Evolutionary conservation across 140 eudicot genomes (phyloP).

Genomic region (Bidens hawaiensis): DNA sequence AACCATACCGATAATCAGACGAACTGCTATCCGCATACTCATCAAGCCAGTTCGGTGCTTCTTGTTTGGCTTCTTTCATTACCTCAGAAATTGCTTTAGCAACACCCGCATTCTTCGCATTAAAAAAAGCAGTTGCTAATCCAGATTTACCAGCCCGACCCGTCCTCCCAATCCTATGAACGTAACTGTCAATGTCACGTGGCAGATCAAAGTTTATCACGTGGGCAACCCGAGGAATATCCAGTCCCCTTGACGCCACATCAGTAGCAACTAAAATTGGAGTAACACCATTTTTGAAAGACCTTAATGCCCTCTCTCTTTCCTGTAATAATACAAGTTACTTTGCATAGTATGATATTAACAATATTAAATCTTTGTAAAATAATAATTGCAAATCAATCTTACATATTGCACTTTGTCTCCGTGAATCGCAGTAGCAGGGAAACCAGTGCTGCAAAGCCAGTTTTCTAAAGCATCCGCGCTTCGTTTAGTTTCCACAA

Average conservation of each 20-base stretch:
- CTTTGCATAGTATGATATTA: neutral
- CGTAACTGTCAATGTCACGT: conserved; percentile 60
- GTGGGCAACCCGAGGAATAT: conserved; percentile 66
- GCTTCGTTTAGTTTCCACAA: conserved; percentile 72
- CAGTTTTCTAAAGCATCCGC: conserved; percentile 57
- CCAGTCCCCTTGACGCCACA: conserved; percentile 76
- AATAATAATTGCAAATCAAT: neutral
- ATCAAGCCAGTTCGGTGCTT: conserved; percentile 62
- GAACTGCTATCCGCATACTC: conserved; percentile 39
- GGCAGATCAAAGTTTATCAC: conserved; percentile 75
- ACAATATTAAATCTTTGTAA: neutral
- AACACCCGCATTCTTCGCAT: conserved; percentile 31
- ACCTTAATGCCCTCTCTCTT: conserved; percentile 56
- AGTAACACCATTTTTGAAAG: conserved; percentile 47
- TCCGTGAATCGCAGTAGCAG: conserved; percentile 71
- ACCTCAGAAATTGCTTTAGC: conserved; percentile 52
- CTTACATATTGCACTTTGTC: conserved; percentile 69
- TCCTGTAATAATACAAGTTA: conserved; percentile 31
- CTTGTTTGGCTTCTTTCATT: conserved; percentile 63
- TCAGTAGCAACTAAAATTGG: conserved; percentile 79
- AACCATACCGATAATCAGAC: conserved; percentile 19
- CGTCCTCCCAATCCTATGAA: conserved; percentile 76
- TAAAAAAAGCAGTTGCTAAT: conserved; percentile 65
- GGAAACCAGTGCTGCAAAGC: conserved; percentile 49
- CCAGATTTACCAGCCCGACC: conserved; percentile 91